Evolutionary conservation across 2,329 filamentous ascomycete genomes (phyloP).

Genomic region (Sporothrix inflata): DNA sequence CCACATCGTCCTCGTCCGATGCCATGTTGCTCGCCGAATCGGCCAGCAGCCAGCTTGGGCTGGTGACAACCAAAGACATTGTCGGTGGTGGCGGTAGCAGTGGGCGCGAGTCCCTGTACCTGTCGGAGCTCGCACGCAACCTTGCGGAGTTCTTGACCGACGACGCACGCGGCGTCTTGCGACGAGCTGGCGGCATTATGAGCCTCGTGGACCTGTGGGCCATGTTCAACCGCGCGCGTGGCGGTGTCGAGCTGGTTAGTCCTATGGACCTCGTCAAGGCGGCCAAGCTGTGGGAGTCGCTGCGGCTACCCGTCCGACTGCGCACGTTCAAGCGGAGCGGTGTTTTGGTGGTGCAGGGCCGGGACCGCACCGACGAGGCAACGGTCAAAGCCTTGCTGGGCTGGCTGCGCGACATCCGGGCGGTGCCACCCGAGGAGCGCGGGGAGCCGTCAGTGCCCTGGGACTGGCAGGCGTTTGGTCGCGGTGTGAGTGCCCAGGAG

Average conservation of each 20-base stretch:
- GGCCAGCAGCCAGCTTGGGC: conserved; percentile 77
- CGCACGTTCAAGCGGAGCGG: conserved; percentile 84
- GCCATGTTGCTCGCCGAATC: conserved; percentile 73
- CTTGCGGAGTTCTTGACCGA: conserved; percentile 88
- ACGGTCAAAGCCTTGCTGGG: conserved; percentile 75
- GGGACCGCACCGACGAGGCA: conserved; percentile 86
- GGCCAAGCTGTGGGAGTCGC: conserved; percentile 81
- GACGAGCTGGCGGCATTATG: conserved; percentile 82
- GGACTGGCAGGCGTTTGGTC: conserved; percentile 78
- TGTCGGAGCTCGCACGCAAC: conserved; percentile 83
- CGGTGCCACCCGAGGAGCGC: conserved; percentile 54
- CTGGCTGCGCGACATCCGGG: conserved; percentile 77
- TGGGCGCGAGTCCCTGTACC: conserved; percentile 78
- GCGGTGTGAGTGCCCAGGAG: conserved; percentile 87
- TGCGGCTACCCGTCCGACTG: conserved; percentile 83
- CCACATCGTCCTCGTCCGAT: conserved; percentile 40
- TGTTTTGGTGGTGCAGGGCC: conserved; percentile 88
- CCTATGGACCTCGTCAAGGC: conserved; percentile 91
- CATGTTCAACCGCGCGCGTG: conserved; percentile 89
- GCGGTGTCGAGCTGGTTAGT: conserved; percentile 91
- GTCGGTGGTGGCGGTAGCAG: conserved; percentile 62
- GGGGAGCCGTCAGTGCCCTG: conserved; percentile 58
- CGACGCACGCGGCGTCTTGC: conserved; percentile 76
- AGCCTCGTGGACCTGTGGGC: conserved; percentile 91
- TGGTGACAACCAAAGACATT: conserved; percentile 95